These are phyloP conservation scores for Pseudoneurospora amorphoporcata DNA, from an alignment of 495 filamentous ascomycete species.

Conservation along the genomic window DNA sequence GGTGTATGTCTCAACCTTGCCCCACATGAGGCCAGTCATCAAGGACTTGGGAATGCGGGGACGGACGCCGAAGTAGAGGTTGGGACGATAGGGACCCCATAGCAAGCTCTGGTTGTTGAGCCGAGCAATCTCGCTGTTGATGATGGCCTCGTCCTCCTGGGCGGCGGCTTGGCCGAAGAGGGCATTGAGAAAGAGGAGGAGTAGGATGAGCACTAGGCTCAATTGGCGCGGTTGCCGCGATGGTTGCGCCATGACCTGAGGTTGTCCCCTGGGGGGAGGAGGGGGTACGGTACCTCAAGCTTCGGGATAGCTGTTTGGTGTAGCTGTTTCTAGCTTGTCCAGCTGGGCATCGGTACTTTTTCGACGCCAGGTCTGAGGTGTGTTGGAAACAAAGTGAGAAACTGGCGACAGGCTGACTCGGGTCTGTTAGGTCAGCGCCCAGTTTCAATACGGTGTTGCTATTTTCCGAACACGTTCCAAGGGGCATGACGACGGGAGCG, in stretches of 20 bases:
- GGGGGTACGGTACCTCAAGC: background rate
- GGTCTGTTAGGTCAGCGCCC: background rate
- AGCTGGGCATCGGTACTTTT: background rate
- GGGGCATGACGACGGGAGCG: background rate
- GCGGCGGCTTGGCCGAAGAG: slow-evolving; percentile 3
- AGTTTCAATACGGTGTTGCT: background rate
- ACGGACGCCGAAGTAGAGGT: slow-evolving; percentile 89
- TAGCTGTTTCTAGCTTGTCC: background rate
- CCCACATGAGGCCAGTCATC: slow-evolving; percentile 80
- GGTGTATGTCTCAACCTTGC: slow-evolving; percentile 69
- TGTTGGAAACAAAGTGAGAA: background rate
- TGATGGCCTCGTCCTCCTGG: slow-evolving; percentile 26
- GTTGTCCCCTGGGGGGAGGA: background rate
- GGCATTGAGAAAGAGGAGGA: slow-evolving; percentile 2
- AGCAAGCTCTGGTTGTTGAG: slow-evolving; percentile 75
- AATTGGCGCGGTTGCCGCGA: slow-evolving; percentile 7
- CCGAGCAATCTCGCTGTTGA: slow-evolving; percentile 41
- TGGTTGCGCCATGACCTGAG: slow-evolving; percentile 9
- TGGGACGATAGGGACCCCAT: slow-evolving; percentile 95
- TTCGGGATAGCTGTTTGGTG: background rate
- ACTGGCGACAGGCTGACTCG: background rate
- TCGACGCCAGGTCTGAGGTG: background rate
- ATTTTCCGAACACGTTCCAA: background rate
- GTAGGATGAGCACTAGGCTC: slow-evolving; percentile 9
- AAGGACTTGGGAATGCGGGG: slow-evolving; percentile 82